A percentile compares a stretch with the other conserved stretches of the same genome.
These are phyloP conservation scores for Leccinum imitatum DNA, from an alignment of 768 basidiomycete species.

Conservation along the genomic window DNA sequence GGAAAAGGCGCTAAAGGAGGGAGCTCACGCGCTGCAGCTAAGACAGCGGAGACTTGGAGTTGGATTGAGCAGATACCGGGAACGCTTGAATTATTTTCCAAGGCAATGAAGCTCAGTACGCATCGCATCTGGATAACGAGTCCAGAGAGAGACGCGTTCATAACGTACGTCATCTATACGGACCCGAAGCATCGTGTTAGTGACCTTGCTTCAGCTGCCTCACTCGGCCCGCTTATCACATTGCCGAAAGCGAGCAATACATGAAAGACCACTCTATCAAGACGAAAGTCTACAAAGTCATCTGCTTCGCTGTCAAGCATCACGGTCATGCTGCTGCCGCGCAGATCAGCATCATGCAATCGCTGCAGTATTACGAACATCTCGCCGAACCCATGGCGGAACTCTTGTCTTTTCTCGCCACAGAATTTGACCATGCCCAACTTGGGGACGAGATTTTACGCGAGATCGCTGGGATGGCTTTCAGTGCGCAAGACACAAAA, in stretches of 20 bases:
- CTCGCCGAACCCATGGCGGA: slow-evolving; percentile 94
- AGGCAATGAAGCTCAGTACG: slow-evolving; percentile 62
- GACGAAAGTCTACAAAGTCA: slow-evolving; percentile 78
- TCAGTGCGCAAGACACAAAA: slow-evolving; percentile 82
- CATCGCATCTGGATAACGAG: slow-evolving; percentile 91
- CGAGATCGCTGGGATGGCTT: slow-evolving; percentile 78
- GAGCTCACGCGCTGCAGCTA: slow-evolving; percentile 38
- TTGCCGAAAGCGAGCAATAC: slow-evolving; percentile 82
- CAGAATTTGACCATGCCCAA: slow-evolving; percentile 86
- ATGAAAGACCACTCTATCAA: slow-evolving; percentile 80
- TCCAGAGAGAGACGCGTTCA: slow-evolving; percentile 81
- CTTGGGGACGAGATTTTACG: slow-evolving; percentile 89
- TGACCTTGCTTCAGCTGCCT: slow-evolving; percentile 61
- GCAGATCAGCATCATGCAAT: slow-evolving; percentile 89
- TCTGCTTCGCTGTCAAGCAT: slow-evolving; percentile 89
- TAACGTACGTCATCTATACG: slow-evolving; percentile 45
- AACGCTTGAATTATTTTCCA: slow-evolving; percentile 68
- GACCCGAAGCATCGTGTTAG: neutral
- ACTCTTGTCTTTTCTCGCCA: slow-evolving; percentile 71
- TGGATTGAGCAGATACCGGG: slow-evolving; percentile 78
- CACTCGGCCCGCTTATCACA: slow-evolving; percentile 82
- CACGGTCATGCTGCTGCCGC: slow-evolving; percentile 82
- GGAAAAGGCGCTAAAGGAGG: slow-evolving; percentile 62
- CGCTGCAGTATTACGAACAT: slow-evolving; percentile 92
- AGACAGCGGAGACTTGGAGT: slow-evolving; percentile 55